Evolutionary conservation across 768 basidiomycete genomes (phyloP).

Genomic region (Boletus coccyginus): DNA sequence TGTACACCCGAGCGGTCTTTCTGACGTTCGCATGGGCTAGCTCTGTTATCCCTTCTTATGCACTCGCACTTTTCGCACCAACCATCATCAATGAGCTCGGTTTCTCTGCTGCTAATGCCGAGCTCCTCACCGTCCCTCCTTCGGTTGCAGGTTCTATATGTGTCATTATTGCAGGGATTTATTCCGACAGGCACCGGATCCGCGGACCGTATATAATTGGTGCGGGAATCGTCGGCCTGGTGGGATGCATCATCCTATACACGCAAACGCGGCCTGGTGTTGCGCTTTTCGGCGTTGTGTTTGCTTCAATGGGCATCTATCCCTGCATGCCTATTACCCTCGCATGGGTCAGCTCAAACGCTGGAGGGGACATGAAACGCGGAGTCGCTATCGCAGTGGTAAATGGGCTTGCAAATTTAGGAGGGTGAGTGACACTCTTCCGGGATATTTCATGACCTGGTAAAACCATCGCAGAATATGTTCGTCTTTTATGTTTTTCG

Average conservation of each 20-base stretch:
- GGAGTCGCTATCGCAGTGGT: constrained; percentile 50
- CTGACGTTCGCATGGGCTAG: constrained; percentile 21
- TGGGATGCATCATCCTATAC: constrained; percentile 50
- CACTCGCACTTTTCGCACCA: constrained; percentile 46
- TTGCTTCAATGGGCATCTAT: constrained; percentile 49
- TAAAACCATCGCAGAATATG: constrained; percentile 30
- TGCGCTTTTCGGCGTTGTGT: constrained; percentile 43
- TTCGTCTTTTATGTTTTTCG: constrained; percentile 40
- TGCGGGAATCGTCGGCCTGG: constrained; percentile 36
- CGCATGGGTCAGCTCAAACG: constrained; percentile 53
- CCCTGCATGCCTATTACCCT: constrained; percentile 43
- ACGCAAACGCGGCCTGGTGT: constrained; percentile 16
- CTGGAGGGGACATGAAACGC: constrained; percentile 52
- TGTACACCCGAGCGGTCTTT: neutral
- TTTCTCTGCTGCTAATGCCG: constrained; percentile 46
- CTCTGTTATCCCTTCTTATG: constrained; percentile 43
- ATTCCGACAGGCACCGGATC: constrained; percentile 40
- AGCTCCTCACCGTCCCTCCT: constrained; percentile 47
- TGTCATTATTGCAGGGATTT: constrained; percentile 37
- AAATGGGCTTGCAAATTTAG: constrained; percentile 53
- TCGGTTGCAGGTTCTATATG: constrained; percentile 41
- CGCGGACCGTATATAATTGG: constrained; percentile 49
- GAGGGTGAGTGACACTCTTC: constrained; percentile 38
- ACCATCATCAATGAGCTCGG: constrained; percentile 48
- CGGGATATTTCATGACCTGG: neutral